Evolutionary conservation across 768 basidiomycete species (phyloP).

Genomic region (Naganishia vishniacii): DNA sequence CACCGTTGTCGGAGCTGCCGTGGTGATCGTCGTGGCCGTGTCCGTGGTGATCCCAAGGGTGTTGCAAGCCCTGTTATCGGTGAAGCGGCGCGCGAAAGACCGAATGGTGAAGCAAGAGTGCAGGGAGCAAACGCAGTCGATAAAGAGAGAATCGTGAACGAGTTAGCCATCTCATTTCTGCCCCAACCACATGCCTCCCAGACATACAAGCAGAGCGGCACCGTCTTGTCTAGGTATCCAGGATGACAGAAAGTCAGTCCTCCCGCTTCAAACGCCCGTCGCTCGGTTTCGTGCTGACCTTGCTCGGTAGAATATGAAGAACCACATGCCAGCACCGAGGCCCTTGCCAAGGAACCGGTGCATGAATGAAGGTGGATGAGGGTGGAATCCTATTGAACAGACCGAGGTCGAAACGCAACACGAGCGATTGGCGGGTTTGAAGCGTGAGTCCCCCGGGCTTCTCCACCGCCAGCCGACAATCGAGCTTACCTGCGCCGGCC

Average conservation of each 20-base stretch:
- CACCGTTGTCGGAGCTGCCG: conserved; percentile 2
- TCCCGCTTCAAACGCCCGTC: conserved; percentile 15
- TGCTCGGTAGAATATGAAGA: conserved; percentile 95
- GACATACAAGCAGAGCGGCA: conserved; percentile 62
- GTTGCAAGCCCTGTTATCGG: conserved; percentile 45
- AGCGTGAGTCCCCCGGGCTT: neutral
- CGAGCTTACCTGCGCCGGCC: conserved; percentile 22
- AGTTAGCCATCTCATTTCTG: neutral
- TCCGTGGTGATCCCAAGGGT: conserved; percentile 62
- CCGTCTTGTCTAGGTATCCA: conserved; percentile 63
- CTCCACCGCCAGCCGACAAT: neutral
- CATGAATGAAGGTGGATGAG: conserved; percentile 71
- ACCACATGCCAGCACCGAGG: conserved; percentile 93
- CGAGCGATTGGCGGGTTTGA: neutral
- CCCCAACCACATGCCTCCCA: neutral
- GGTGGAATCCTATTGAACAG: conserved; percentile 66
- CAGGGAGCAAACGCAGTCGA: conserved; percentile 38
- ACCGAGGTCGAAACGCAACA: neutral
- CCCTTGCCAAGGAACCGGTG: conserved; percentile 76
- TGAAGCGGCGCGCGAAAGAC: neutral
- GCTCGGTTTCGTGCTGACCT: conserved; percentile 57
- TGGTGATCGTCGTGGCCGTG: conserved; percentile 34
- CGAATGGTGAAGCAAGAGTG: neutral
- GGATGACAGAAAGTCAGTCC: neutral
- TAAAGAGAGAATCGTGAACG: neutral